Conservation (phyloP, 1,284 basidiomycete species). For the Sanghuangporus sanghuang region DNA sequence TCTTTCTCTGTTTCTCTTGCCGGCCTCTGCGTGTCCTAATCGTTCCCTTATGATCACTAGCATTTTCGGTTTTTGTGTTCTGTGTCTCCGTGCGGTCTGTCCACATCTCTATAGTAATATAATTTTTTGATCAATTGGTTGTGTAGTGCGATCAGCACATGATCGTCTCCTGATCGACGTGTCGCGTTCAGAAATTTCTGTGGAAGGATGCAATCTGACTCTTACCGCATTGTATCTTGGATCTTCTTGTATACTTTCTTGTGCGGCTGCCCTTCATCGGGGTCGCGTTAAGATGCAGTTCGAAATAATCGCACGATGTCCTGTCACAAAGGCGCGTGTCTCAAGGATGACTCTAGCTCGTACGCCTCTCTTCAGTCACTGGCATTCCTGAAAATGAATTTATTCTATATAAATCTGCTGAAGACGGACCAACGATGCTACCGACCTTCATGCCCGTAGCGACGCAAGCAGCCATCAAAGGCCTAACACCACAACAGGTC, state of each 20-base stretch:
- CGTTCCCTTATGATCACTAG: too few relatives aligned
- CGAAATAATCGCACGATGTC: conserved; percentile 71
- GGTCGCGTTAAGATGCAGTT: conserved; percentile 54
- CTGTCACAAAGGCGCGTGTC: conserved; percentile 72
- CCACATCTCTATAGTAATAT: too few relatives aligned
- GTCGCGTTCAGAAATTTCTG: too few relatives aligned
- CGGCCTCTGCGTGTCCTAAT: neutral
- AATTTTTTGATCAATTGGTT: too few relatives aligned
- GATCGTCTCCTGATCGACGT: too few relatives aligned
- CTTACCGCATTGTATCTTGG: neutral
- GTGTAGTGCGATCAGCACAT: too few relatives aligned
- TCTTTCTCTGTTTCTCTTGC: too few relatives aligned
- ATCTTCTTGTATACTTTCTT: neutral
- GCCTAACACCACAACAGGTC: conserved; percentile 77
- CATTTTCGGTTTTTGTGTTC: too few relatives aligned
- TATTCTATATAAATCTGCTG: neutral
- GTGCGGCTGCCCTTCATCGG: neutral
- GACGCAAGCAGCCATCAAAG: conserved; percentile 84
- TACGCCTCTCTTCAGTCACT: conserved; percentile 15
- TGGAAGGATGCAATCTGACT: neutral
- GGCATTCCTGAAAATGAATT: neutral
- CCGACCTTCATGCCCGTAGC: conserved; percentile 91
- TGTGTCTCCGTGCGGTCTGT: too few relatives aligned
- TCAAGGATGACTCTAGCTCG: conserved; percentile 61
- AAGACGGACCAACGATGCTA: conserved; percentile 74